These are phyloP conservation scores for Aureobasidium sp. DNA, from an alignment of 2,329 filamentous ascomycete genomes.

Conservation along the genomic window DNA sequence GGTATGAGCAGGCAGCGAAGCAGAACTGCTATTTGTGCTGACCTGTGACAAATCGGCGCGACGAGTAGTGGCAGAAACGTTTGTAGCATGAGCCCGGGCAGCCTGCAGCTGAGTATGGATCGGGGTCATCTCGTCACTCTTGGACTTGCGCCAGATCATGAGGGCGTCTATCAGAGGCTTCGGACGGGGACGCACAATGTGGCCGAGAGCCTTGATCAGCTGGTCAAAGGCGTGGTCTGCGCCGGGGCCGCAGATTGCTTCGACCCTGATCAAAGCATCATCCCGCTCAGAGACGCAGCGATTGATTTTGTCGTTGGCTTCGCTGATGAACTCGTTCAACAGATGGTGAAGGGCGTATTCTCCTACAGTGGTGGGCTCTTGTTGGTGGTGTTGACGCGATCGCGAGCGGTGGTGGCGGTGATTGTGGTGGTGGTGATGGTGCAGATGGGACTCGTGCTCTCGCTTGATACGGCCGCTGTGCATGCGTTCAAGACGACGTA, in stretches of 20 bases:
- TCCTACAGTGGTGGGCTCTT: constrained; percentile 86
- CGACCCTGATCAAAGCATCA: constrained; percentile 75
- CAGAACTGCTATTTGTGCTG: constrained; percentile 17
- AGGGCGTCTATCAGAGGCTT: constrained; percentile 94
- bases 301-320: constrained; percentile 93
- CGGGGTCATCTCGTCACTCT: constrained; percentile 70
- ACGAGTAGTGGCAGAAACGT: constrained; percentile 13
- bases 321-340: constrained; percentile 92
- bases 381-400: constrained; percentile 56
- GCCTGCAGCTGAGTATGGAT: constrained; percentile 26
- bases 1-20: constrained; percentile 8
- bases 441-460: constrained; percentile 68
- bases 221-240: constrained; percentile 89
- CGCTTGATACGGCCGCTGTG: constrained; percentile 58
- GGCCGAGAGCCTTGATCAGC: constrained; percentile 83
- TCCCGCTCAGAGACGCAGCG: constrained; percentile 75
- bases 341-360: constrained; percentile 96
- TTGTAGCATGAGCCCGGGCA: not conserved
- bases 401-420: constrained; percentile 60
- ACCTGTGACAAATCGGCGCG: constrained; percentile 15
- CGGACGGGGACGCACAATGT: constrained; percentile 89
- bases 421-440: constrained; percentile 56
- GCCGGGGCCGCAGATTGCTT: constrained; percentile 82
- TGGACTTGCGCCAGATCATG: constrained; percentile 96
- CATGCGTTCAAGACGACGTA: constrained; percentile 37